Percentiles rank a stretch among this genome's conserved stretches.
phyloP scores from a whole-genome alignment of 805 yeast genomes.

The Candida lessepsii region DNA sequence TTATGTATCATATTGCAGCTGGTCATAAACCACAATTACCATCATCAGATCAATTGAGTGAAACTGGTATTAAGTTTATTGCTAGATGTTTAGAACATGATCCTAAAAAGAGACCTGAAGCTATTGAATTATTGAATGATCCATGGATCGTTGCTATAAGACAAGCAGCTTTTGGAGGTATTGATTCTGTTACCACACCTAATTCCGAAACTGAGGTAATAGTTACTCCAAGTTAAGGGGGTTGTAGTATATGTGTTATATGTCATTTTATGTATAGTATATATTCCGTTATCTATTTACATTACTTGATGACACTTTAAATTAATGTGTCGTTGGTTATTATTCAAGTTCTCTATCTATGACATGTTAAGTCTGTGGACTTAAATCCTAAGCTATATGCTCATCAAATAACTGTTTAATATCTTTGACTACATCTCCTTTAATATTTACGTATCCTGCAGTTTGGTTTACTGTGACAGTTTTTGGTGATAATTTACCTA shows the following conservation, averaged over 20 bases:
- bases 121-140: slow-evolving; percentile 79
- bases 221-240: slow-evolving; percentile 1
- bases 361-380: no score
- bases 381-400: slow-evolving; percentile 9
- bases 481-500: slow-evolving; percentile 48
- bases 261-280: slow-evolving; percentile 4
- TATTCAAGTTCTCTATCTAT: no score
- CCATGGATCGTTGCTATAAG: slow-evolving; percentile 85
- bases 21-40: slow-evolving; percentile 91
- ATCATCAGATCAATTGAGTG: slow-evolving; percentile 69
- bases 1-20: slow-evolving; percentile 97
- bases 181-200: slow-evolving; percentile 38
- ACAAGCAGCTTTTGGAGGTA: slow-evolving; percentile 59
- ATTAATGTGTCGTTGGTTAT: no score
- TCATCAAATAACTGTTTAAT: slow-evolving; percentile 29
- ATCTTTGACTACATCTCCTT: slow-evolving; percentile 37
- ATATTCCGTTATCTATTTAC: slow-evolving; percentile 11
- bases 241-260: slow-evolving; percentile 4
- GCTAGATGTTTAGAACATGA: slow-evolving; percentile 77
- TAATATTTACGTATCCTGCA: slow-evolving; percentile 39
- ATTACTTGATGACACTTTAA: no score
- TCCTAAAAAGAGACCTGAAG: slow-evolving; percentile 76
- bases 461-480: slow-evolving; percentile 29
- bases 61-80: slow-evolving; percentile 68
- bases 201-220: slow-evolving; percentile 25